Base-by-base conservation (phyloP, 148 eudicot species). In the Chenopodium quinoa region DNA sequence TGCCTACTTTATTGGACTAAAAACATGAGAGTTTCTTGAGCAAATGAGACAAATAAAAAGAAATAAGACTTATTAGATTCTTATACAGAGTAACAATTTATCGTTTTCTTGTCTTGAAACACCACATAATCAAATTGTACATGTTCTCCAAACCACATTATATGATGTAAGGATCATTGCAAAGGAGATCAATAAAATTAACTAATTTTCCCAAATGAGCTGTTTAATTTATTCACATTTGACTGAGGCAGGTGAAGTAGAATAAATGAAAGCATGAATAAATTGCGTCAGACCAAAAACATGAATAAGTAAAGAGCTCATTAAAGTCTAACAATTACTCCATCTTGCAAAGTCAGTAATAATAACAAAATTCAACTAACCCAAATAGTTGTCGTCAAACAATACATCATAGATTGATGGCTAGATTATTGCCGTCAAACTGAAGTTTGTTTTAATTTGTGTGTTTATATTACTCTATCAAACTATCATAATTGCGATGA, bases 291-390 rank as follows among this genome's bases (percentile, higher is more conserved):
- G 10, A 37, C 19, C 20, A 73, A 14, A 40, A 73, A 47, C 4
- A 44, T 25, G 10, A 44, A 34, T 0, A 40, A 40, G 44, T 40
- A 72, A 27, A 34, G 16, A 46, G 56, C n/a, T 72, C 54, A 9
- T 73, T 12, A 56, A 56, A 47, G 19, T 72, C 13, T 2, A 6
- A 31, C 23, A 23, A 73, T 8, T 27, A 74, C 37, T 48, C 75
- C 22, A 20, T 37, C 8, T 8, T n/a, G 58, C n/a, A 11, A 40
- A 48, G 52, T 48, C 52, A 48, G 12, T 23, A 11, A 22, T 47
- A 46, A 73, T 19, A 47, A 32, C 76, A 73, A 73, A 2, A 46
- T 46, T 54, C 76, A 73, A 73, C 58, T 73, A 48, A 73, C 76
- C 29, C 32, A 20, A 47, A n/a, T 22, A 46, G 13, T 44, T 4